phyloP scores from a whole-genome alignment of 176 grass and related monocot species.

The Hyparrhenia diplandra region DNA sequence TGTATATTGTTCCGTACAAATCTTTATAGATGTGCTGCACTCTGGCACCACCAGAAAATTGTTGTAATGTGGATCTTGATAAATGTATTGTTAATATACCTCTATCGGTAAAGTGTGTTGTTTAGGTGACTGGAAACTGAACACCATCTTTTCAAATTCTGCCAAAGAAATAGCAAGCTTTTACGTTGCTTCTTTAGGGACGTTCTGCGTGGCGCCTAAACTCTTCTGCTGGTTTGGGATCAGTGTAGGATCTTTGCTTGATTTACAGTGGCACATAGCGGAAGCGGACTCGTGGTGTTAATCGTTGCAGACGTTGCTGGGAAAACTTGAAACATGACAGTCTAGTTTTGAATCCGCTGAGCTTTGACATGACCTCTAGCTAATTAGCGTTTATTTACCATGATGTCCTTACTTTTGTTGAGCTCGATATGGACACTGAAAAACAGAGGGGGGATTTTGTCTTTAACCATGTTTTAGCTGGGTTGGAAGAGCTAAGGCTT shows the following conservation, averaged over 20 bases:
- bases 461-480: too few species aligned
- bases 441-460: too few species aligned
- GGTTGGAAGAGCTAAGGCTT: too few species aligned
- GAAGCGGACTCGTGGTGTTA: too few species aligned
- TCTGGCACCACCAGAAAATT: not conserved
- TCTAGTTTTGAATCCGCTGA: not conserved
- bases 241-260: not conserved
- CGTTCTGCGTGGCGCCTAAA: not conserved
- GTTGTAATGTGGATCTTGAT: not conserved
- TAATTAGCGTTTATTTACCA: too few species aligned
- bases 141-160: not conserved
- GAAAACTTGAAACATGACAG: not conserved
- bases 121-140: not conserved
- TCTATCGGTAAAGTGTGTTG: not conserved
- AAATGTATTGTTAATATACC: not conserved
- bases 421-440: too few species aligned
- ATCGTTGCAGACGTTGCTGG: not conserved
- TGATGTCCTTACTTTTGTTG: too few species aligned
- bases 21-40: not conserved
- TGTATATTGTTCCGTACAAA: not conserved
- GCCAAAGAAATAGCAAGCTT: not conserved
- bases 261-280: not conserved
- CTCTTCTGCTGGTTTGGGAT: not conserved
- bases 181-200: not conserved
- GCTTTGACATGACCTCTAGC: not conserved